Conservation (phyloP, 208 protist species). For the Crithidia thermophila region DNA sequence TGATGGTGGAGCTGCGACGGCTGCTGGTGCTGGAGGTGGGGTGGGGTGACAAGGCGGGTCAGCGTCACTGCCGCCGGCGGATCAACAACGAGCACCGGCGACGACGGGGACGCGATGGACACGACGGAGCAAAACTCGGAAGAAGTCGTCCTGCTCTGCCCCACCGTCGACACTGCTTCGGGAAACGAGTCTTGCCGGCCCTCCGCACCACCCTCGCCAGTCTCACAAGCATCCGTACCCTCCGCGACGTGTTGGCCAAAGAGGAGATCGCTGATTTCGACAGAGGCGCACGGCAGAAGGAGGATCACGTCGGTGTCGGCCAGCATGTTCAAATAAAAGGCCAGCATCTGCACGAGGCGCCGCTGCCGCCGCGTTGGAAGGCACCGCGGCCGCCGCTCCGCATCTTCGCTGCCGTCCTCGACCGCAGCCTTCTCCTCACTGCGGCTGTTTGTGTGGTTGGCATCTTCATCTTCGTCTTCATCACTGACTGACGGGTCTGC, state of each 20-base stretch:
- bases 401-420: not conserved
- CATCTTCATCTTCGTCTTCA: conserved; percentile 19
- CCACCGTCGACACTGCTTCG: not conserved
- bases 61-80: conserved; percentile 24
- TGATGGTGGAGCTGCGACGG: no score
- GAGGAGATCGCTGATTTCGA: conserved; percentile 19
- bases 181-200: not conserved
- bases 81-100: conserved; percentile 12
- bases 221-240: no score
- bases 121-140: not conserved
- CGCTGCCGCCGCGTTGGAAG: conserved; percentile 10
- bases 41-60: no score
- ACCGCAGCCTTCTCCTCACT: no score
- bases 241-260: conserved; percentile 16
- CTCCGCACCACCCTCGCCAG: no score
- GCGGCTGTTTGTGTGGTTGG: not conserved
- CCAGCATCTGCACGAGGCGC: conserved; percentile 38
- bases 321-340: conserved; percentile 68
- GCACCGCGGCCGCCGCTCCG: conserved; percentile 9
- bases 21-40: no score
- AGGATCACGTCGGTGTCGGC: conserved; percentile 68
- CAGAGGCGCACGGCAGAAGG: conserved; percentile 47
- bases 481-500: no score
- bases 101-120: conserved; percentile 14
- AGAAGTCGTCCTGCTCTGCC: not conserved